These are phyloP conservation scores for Hirschioporus abietinus DNA, from an alignment of 768 basidiomycete species.

Conservation along the genomic window DNA sequence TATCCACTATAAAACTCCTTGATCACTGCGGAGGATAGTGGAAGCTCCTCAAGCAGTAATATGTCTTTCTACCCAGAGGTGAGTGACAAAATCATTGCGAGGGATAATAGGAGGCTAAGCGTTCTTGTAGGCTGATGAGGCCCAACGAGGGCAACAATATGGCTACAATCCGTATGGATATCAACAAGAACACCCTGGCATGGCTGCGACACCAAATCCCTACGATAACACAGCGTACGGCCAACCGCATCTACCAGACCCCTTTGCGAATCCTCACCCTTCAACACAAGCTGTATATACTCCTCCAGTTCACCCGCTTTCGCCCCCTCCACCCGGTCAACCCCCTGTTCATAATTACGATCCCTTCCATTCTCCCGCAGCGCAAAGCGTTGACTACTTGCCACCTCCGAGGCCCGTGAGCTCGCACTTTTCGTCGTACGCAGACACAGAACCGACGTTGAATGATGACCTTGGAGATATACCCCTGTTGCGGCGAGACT, in stretches of 20 bases:
- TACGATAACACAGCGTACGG: constrained; percentile 31
- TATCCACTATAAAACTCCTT: background rate
- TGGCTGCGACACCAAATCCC: constrained; percentile 23
- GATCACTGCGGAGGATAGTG: constrained; percentile 3
- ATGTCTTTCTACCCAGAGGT: constrained; percentile 42
- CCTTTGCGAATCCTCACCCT: constrained; percentile 33
- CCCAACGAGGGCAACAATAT: constrained; percentile 57
- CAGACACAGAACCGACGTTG: constrained; percentile 34
- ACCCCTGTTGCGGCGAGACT: constrained; percentile 52
- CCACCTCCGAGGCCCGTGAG: constrained; percentile 23
- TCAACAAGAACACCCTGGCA: constrained; percentile 21
- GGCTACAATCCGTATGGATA: constrained; percentile 50
- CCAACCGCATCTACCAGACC: constrained; percentile 33
- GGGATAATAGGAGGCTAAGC: constrained; percentile 5
- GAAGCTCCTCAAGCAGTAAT: constrained; percentile 13
- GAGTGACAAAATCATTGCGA: constrained; percentile 13
- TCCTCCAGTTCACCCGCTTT: constrained; percentile 17
- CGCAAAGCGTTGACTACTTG: constrained; percentile 12
- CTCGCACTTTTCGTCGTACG: constrained; percentile 27
- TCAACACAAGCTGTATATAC: constrained; percentile 21
- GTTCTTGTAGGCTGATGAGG: constrained; percentile 52
- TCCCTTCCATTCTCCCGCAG: constrained; percentile 9
- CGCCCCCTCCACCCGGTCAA: constrained; percentile 21
- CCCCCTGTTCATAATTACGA: constrained; percentile 15
- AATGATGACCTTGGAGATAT: constrained; percentile 57